Conservation (phyloP, 1,139 yeast species). For the Lodderomyces theae region DNA sequence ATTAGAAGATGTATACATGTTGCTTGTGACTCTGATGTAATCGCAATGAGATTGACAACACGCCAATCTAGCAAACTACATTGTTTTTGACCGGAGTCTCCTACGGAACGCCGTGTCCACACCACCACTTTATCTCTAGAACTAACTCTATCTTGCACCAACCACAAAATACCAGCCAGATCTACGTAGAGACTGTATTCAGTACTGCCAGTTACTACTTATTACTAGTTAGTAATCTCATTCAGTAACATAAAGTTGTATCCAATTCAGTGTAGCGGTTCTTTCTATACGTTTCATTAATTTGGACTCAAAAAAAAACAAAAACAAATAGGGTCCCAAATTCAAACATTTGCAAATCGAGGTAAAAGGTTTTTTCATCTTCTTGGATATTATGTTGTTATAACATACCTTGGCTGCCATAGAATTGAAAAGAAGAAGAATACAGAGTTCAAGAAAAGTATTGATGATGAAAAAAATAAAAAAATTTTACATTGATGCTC, state of each 20-base stretch:
- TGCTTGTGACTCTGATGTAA: no score
- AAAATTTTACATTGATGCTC: no score
- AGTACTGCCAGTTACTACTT: background rate
- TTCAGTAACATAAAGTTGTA: background rate
- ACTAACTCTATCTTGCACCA: no score
- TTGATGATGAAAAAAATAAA: no score
- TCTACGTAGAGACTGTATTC: no score
- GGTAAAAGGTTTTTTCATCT: slow-evolving; percentile 15
- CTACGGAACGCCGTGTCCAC: no score
- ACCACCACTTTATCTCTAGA: background rate
- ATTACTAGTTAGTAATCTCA: background rate
- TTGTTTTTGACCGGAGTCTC: slow-evolving; percentile 4
- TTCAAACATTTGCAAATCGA: slow-evolving; percentile 13
- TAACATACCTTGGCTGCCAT: background rate
- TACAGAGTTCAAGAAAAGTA: no score
- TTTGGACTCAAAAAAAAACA: slow-evolving; percentile 6
- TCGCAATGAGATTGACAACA: no score
- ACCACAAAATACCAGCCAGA: no score
- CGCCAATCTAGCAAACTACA: no score
- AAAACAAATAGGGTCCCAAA: no score
- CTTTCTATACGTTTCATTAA: slow-evolving; percentile 22
- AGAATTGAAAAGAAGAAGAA: background rate
- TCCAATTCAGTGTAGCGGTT: slow-evolving; percentile 28
- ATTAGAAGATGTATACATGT: no score
- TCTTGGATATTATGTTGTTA: background rate